Conservation (phyloP, 139 green algal genomes). For the Volvox africanus region DNA sequence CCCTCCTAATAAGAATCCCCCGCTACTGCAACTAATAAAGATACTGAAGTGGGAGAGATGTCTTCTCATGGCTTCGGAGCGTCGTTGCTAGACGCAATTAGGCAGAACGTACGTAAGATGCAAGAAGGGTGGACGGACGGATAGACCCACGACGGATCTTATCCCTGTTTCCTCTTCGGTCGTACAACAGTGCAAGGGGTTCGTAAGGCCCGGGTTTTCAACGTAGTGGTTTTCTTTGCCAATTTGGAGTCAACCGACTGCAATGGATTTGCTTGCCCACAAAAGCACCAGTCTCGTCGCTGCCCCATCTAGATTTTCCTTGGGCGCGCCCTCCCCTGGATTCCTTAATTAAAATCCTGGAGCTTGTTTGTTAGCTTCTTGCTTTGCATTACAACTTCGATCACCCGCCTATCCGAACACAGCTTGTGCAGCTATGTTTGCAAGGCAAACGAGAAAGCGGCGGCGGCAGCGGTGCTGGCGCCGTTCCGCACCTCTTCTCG, state of each 20-base stretch:
- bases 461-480: neutral
- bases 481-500: neutral
- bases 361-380: neutral
- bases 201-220: too few species aligned
- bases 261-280: too few species aligned
- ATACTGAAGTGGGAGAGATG: neutral
- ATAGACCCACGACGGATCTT: too few species aligned
- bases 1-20: too few species aligned
- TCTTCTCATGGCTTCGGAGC: neutral
- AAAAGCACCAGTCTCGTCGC: neutral
- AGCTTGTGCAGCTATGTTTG: slow-evolving; percentile 21
- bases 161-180: too few species aligned
- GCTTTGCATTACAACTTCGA: neutral
- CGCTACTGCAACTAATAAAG: neutral
- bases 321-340: too few species aligned
- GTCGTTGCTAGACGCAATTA: neutral
- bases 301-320: too few species aligned
- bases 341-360: too few species aligned
- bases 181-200: too few species aligned
- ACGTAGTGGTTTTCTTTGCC: too few species aligned
- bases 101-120: neutral
- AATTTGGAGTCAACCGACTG: too few species aligned
- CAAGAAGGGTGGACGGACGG: too few species aligned
- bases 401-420: neutral
- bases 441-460: slow-evolving; percentile 35